A percentile compares a stretch with the other conserved stretches of the same genome.
phyloP scores from a whole-genome alignment of 1,139 yeast species.

The Hyphopichia pseudoburtonii region DNA sequence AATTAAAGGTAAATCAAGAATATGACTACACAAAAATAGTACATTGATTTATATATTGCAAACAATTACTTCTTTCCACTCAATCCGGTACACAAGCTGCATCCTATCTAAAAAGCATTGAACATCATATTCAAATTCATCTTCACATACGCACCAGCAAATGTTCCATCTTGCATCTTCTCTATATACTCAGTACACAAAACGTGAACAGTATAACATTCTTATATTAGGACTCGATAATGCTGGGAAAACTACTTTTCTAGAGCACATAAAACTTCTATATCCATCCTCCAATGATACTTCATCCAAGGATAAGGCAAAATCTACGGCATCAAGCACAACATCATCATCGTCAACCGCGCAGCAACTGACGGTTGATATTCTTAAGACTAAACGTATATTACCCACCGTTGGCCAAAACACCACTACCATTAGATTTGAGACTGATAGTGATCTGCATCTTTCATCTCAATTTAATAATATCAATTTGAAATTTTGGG shows the following conservation, averaged over 20 bases:
- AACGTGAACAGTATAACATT: slow-evolving; percentile 53
- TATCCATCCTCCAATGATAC: slow-evolving; percentile 32
- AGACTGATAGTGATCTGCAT: slow-evolving; percentile 25
- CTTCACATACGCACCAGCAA: too few species aligned
- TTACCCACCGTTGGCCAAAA: slow-evolving; percentile 64
- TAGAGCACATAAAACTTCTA: slow-evolving; percentile 44
- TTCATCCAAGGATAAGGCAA: slow-evolving; percentile 13
- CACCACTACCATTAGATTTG: slow-evolving; percentile 46
- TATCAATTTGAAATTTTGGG: slow-evolving; percentile 82
- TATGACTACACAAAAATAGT: too few species aligned
- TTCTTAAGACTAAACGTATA: slow-evolving; percentile 39
- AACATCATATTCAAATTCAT: too few species aligned
- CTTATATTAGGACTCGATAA: slow-evolving; percentile 88
- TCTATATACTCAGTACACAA: slow-evolving; percentile 47
- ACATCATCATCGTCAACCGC: slow-evolving; percentile 12
- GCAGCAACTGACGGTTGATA: slow-evolving; percentile 19
- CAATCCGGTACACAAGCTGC: too few species aligned
- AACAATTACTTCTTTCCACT: background rate
- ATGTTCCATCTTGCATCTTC: slow-evolving; percentile 52
- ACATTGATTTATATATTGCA: background rate
- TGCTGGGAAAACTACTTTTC: slow-evolving; percentile 83
- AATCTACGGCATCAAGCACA: slow-evolving; percentile 6
- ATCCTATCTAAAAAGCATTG: too few species aligned
- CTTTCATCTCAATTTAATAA: slow-evolving; percentile 42
- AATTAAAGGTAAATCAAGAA: too few species aligned